These are phyloP conservation scores for Casaregolazyma lundiana DNA, from an alignment of 1,139 yeast genomes.

Conservation along the genomic window DNA sequence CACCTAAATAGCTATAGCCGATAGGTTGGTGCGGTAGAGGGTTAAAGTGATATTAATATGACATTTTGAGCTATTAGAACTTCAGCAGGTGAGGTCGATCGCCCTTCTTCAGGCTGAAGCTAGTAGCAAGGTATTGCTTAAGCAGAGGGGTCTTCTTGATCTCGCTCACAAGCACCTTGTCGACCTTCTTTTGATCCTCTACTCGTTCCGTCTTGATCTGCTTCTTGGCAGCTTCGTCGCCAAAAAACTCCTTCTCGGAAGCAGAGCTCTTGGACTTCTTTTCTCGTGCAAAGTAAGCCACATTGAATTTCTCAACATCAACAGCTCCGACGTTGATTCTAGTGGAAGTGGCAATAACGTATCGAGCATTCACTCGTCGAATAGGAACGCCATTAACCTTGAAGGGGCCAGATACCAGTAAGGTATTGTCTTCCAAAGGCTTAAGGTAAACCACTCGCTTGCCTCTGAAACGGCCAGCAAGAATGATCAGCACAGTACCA, in stretches of 20 bases:
- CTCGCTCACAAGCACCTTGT: constrained; percentile 87
- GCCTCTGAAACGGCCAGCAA: constrained; percentile 99
- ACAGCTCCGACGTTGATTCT: constrained; percentile 74
- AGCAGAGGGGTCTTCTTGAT: constrained; percentile 97
- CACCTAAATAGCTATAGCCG: not conserved
- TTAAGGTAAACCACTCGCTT: constrained; percentile 99
- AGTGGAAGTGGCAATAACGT: constrained; percentile 99
- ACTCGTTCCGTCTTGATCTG: constrained; percentile 91
- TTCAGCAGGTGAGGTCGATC: constrained; percentile 99
- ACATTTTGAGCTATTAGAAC: constrained; percentile 53
- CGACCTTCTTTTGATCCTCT: constrained; percentile 96
- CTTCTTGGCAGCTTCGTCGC: constrained; percentile 80
- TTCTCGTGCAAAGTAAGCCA: constrained; percentile 96
- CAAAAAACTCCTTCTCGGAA: constrained; percentile 95
- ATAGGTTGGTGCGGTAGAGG: not conserved
- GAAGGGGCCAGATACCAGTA: constrained; percentile 99
- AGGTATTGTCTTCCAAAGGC: constrained; percentile 97
- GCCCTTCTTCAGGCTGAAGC: constrained; percentile 97
- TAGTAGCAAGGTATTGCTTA: constrained; percentile 94
- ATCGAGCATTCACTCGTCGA: constrained; percentile 98
- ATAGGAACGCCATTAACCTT: constrained; percentile 99
- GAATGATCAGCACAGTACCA: constrained; percentile 96
- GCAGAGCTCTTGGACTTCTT: constrained; percentile 62
- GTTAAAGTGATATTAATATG: not conserved
- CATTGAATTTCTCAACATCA: constrained; percentile 89